Conservation (phyloP, 2,329 filamentous ascomycete species). For the Trichoderma sp. region DNA sequence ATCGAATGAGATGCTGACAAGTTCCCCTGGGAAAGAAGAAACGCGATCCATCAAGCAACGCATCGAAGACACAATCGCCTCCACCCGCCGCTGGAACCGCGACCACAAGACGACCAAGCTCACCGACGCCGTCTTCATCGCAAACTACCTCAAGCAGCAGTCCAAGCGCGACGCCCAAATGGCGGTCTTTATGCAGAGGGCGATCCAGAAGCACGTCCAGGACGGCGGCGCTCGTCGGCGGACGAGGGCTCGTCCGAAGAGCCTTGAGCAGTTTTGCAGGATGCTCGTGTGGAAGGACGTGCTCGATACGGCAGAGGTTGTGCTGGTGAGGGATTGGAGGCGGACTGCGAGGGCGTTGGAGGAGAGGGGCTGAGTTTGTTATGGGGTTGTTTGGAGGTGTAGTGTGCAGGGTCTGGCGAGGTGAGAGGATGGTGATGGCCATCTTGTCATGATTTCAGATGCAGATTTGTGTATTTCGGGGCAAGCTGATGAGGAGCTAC, state of each 20-base stretch:
- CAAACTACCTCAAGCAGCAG: constrained; percentile 43
- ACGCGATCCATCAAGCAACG: constrained; percentile 30
- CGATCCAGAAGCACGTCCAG: constrained; percentile 36
- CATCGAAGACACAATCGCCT: constrained; percentile 42
- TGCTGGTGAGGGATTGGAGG: constrained; percentile 36
- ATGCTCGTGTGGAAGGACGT: constrained; percentile 41
- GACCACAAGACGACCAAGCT: constrained; percentile 42
- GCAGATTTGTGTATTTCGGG: too few relatives aligned
- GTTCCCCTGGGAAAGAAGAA: background rate
- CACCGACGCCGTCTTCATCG: constrained; percentile 39
- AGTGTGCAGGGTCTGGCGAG: background rate
- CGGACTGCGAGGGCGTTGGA: constrained; percentile 32
- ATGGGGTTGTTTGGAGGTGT: background rate
- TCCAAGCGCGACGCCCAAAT: constrained; percentile 41
- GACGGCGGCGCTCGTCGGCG: constrained; percentile 24
- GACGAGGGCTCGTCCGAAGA: constrained; percentile 32
- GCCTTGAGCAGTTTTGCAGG: constrained; percentile 41
- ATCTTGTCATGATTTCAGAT: background rate
- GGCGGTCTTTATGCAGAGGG: constrained; percentile 41
- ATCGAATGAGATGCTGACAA: background rate
- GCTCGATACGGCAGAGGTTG: constrained; percentile 39
- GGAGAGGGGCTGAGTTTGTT: background rate
- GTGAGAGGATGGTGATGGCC: background rate
- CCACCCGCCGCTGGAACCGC: constrained; percentile 45
- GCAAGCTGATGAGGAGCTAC: too few relatives aligned